A percentile compares a stretch with the other conserved stretches of the same genome.
Conservation (phyloP, 495 filamentous ascomycete species). For the Aspergillus ellipticus region DNA sequence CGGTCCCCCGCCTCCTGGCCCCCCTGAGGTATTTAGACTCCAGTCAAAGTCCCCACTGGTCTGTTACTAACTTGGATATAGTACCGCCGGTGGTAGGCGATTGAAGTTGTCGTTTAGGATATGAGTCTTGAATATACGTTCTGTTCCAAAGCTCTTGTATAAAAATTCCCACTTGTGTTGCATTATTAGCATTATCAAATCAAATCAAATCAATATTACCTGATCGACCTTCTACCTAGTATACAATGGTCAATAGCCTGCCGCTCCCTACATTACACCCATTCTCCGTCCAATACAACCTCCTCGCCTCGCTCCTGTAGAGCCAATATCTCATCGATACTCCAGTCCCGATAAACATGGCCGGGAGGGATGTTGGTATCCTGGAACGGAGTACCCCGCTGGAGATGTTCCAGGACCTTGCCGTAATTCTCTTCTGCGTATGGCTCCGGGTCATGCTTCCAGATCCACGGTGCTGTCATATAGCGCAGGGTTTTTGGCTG, state of each 20-base stretch:
- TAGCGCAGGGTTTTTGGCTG: not conserved
- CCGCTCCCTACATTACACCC: not conserved
- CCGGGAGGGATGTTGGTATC: conserved; percentile 31
- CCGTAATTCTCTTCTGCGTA: conserved; percentile 55
- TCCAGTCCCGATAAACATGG: conserved; percentile 26
- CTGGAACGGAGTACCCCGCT: conserved; percentile 20
- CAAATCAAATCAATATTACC: not conserved
- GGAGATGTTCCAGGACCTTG: conserved; percentile 33
- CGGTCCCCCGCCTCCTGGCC: not conserved
- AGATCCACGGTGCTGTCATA: conserved; percentile 41
- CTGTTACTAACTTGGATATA: not conserved
- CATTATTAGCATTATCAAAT: not conserved
- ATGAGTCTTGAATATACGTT: not conserved
- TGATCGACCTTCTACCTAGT: not conserved
- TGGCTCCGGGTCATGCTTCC: conserved; percentile 58
- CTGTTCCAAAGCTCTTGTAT: not conserved
- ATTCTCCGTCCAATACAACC: conserved; percentile 22
- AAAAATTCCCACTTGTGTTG: not conserved
- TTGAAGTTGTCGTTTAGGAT: not conserved
- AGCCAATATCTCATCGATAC: conserved; percentile 33
- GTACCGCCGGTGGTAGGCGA: not conserved
- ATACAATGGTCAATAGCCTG: not conserved
- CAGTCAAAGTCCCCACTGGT: not conserved
- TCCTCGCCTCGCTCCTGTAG: conserved; percentile 31
- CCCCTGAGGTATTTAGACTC: not conserved